Conservation (phyloP, 2,329 filamentous ascomycete species). For the Cordyceps tenuipes region DNA sequence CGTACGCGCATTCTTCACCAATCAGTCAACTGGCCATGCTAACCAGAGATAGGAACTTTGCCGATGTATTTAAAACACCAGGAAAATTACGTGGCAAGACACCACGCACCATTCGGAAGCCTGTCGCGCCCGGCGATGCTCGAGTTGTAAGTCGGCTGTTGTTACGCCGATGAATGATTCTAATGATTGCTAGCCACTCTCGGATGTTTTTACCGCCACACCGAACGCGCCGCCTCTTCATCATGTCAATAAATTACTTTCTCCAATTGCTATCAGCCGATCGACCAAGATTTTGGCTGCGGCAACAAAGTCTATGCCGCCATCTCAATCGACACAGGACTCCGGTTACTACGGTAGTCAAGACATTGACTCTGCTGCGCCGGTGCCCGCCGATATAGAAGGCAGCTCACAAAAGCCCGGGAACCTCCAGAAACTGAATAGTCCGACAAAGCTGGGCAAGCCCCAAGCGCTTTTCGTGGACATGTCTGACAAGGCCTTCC, state of each 20-base stretch:
- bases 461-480: constrained; percentile 21
- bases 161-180: constrained; percentile 14
- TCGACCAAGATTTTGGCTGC: constrained; percentile 25
- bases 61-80: constrained; percentile 93
- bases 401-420: constrained; percentile 5
- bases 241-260: constrained; percentile 21
- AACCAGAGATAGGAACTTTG: constrained; percentile 59
- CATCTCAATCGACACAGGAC: constrained; percentile 34
- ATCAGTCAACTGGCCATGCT: constrained; percentile 18
- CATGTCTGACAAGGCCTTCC: constrained; percentile 31
- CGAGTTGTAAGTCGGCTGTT: constrained; percentile 49
- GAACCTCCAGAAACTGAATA: constrained; percentile 5
- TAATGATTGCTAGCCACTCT: constrained; percentile 42
- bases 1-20: constrained; percentile 44
- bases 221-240: constrained; percentile 43
- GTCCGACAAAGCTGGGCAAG: constrained; percentile 17
- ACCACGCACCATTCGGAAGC: constrained; percentile 61
- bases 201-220: constrained; percentile 49
- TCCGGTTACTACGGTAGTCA: constrained; percentile 68
- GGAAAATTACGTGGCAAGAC: constrained; percentile 78
- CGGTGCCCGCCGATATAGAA: constrained; percentile 14
- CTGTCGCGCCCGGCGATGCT: constrained; percentile 41
- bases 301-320: constrained; percentile 19
- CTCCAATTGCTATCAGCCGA: constrained; percentile 25
- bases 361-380: constrained; percentile 24